These are phyloP conservation scores for Conoideocrella luteorostrata DNA, from an alignment of 2,329 filamentous ascomycete species.

Conservation along the genomic window DNA sequence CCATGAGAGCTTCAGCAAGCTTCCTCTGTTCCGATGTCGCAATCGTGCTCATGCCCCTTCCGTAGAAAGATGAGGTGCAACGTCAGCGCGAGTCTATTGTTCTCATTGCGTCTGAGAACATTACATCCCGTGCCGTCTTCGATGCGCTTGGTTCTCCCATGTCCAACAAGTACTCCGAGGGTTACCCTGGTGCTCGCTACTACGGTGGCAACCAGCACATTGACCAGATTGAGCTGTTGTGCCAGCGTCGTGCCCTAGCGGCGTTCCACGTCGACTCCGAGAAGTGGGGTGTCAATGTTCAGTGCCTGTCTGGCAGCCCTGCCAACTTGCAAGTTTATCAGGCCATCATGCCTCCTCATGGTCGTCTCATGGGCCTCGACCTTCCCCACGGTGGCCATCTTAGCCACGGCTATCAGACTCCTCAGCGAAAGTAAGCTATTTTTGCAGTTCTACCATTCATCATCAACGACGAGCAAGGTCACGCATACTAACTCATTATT, in stretches of 20 bases:
- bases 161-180: constrained; percentile 99
- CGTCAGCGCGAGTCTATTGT: constrained; percentile 98
- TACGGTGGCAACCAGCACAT: constrained; percentile 99
- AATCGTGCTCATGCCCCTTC: constrained; percentile 22
- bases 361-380: constrained; percentile 93
- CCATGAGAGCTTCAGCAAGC: background rate
- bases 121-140: constrained; percentile 96
- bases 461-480: background rate
- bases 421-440: constrained; percentile 69
- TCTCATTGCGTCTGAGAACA: constrained; percentile 98
- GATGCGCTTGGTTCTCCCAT: constrained; percentile 91
- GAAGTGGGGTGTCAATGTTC: constrained; percentile 98
- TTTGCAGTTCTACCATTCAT: background rate
- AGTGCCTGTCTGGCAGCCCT: constrained; percentile 85
- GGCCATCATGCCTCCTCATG: constrained; percentile 91
- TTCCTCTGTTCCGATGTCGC: background rate
- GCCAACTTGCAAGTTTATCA: constrained; percentile 98
- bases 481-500: background rate
- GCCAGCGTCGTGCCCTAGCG: constrained; percentile 87
- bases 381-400: constrained; percentile 91
- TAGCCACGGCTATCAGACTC: constrained; percentile 96
- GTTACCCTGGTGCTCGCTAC: constrained; percentile 95
- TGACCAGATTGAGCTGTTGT: constrained; percentile 89
- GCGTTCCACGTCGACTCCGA: constrained; percentile 79
- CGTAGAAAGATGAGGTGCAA: constrained; percentile 83